Percentiles rank a stretch among this genome's conserved stretches.
These are phyloP conservation scores for Candida arabinofermentans DNA, from an alignment of 805 yeast genomes.

Conservation along the genomic window DNA sequence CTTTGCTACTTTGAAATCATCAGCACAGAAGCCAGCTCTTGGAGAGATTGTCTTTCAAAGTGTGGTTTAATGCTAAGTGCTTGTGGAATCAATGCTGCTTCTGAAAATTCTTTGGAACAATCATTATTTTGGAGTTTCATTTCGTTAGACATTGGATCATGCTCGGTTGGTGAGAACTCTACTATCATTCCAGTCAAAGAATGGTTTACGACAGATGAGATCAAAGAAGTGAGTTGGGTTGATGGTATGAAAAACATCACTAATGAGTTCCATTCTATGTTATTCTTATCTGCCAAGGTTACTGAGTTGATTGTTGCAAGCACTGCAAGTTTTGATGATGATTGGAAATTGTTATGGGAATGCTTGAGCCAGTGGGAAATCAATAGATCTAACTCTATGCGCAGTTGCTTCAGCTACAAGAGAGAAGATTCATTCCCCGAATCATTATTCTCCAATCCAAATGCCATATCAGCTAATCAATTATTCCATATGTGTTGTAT, in stretches of 20 bases:
- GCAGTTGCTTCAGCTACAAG: constrained; percentile 28
- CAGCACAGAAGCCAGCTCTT: constrained; percentile 34
- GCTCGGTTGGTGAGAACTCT: constrained; percentile 28
- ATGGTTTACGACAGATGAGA: constrained; percentile 10
- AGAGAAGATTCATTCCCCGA: constrained; percentile 35
- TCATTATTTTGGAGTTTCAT: constrained; percentile 43
- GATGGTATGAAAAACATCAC: not conserved
- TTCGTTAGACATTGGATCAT: constrained; percentile 35
- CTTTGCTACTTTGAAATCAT: constrained; percentile 41
- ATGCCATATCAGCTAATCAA: constrained; percentile 36
- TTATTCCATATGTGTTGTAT: constrained; percentile 37
- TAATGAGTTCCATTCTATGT: constrained; percentile 17
- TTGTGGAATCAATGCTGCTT: constrained; percentile 35
- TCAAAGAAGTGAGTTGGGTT: constrained; percentile 3
- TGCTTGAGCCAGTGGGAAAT: constrained; percentile 36
- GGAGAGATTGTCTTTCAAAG: constrained; percentile 38
- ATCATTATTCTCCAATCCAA: constrained; percentile 33
- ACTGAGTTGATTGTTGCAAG: constrained; percentile 30
- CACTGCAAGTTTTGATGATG: constrained; percentile 29
- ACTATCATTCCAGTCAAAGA: constrained; percentile 11
- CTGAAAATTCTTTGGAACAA: constrained; percentile 31
- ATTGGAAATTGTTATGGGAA: constrained; percentile 39
- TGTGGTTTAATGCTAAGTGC: constrained; percentile 36
- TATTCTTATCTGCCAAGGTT: constrained; percentile 28
- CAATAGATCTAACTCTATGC: constrained; percentile 34